Conservation (phyloP, 129 eudicot species). For the Mikania micrantha region DNA sequence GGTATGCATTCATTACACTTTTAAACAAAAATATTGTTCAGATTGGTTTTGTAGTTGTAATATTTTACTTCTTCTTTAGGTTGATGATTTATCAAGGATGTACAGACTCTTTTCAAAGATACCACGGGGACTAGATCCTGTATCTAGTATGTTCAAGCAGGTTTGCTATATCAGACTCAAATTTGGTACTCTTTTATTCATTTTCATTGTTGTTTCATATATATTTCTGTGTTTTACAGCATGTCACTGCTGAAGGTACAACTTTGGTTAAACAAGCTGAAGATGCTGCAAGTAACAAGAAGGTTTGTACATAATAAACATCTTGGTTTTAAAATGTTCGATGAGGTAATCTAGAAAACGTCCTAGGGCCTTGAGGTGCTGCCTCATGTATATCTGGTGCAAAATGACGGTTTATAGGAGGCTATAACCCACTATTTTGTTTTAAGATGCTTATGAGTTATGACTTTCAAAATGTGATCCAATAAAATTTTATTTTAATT, state of each 20-base stretch:
- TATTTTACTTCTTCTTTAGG: constrained; percentile 30
- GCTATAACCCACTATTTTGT: too few relatives aligned
- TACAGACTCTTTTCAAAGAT: constrained; percentile 83
- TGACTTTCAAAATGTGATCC: too few relatives aligned
- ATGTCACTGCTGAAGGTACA: constrained; percentile 93
- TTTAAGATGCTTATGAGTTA: too few relatives aligned
- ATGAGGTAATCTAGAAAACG: too few relatives aligned
- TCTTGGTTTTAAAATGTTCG: too few relatives aligned
- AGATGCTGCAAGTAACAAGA: constrained; percentile 88
- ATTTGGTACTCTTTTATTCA: neutral
- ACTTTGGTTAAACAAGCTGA: constrained; percentile 94
- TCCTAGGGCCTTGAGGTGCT: too few relatives aligned
- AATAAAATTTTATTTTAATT: too few relatives aligned
- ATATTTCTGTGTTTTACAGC: constrained; percentile 43
- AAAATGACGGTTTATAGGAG: too few relatives aligned
- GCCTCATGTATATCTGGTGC: too few relatives aligned
- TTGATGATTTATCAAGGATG: constrained; percentile 93
- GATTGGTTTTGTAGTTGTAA: neutral
- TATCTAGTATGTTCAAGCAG: constrained; percentile 87
- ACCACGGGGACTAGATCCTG: constrained; percentile 80
- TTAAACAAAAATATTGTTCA: neutral
- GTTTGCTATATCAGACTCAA: constrained; percentile 31
- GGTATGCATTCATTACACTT: constrained; percentile 30
- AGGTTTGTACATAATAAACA: constrained; percentile 38
- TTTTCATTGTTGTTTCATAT: constrained; percentile 5